These are phyloP conservation scores for Salix brachista DNA, from an alignment of 345 rosid species.

Conservation along the genomic window DNA sequence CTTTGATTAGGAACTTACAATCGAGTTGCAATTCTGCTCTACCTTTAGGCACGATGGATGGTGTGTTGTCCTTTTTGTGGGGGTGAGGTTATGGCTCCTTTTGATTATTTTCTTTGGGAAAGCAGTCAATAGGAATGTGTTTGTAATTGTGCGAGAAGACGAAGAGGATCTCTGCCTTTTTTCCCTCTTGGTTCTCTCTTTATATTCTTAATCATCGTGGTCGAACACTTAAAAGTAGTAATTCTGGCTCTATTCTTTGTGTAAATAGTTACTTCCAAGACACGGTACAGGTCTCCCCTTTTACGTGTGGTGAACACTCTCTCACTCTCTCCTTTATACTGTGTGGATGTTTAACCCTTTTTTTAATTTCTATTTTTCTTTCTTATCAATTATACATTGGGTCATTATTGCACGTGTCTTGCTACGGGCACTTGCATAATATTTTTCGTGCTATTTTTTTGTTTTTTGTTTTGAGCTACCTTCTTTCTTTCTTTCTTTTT, in stretches of 20 bases:
- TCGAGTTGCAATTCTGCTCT: constrained; percentile 18
- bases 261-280: constrained; percentile 23
- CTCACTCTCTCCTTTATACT: background rate
- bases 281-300: background rate
- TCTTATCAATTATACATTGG: background rate
- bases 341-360: too few species aligned
- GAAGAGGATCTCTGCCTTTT: constrained; percentile 17
- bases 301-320: constrained; percentile 5
- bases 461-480: background rate
- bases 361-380: too few species aligned
- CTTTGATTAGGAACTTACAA: constrained; percentile 9
- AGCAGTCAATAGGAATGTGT: constrained; percentile 15
- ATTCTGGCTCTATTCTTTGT: constrained; percentile 36
- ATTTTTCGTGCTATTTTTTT: background rate
- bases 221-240: constrained; percentile 15
- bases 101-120: background rate
- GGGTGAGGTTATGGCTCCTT: constrained; percentile 9
- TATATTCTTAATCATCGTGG: constrained; percentile 15
- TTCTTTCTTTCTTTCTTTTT: background rate
- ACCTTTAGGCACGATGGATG: constrained; percentile 10
- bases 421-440: background rate
- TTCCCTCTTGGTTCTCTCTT: background rate
- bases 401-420: background rate
- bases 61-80: constrained; percentile 13
- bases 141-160: constrained; percentile 37